These are phyloP conservation scores for Chaetomium olivaceum DNA, from an alignment of 2,329 filamentous ascomycete genomes.

Conservation along the genomic window DNA sequence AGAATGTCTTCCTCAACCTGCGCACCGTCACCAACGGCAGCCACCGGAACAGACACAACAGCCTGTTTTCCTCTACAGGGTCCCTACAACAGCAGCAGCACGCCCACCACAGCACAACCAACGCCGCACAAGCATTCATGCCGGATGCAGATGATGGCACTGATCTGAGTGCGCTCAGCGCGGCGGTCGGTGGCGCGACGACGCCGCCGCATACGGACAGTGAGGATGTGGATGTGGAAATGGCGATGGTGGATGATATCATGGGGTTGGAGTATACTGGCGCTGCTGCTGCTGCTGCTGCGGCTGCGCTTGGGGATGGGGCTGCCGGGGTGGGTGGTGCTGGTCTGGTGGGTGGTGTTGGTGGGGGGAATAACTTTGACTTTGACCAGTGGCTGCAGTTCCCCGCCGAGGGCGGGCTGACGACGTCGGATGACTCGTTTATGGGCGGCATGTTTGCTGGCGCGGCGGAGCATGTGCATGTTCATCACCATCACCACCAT, in stretches of 20 bases:
- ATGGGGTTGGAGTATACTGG: slow-evolving; percentile 1
- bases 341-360: slow-evolving; percentile 30
- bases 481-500: neutral
- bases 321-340: neutral
- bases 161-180: slow-evolving; percentile 37
- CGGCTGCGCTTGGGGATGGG: neutral
- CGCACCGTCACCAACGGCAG: slow-evolving; percentile 14
- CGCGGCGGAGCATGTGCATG: neutral
- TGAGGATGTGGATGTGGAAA: slow-evolving; percentile 34
- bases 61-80: slow-evolving; percentile 19
- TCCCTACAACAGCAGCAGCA: neutral
- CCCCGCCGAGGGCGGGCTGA: slow-evolving; percentile 49
- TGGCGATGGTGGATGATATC: slow-evolving; percentile 40
- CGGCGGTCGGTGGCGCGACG: slow-evolving; percentile 26
- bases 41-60: neutral
- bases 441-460: slow-evolving; percentile 33
- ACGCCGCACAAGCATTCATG: neutral
- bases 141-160: neutral
- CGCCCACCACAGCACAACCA: slow-evolving; percentile 30
- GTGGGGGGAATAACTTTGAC: slow-evolving; percentile 49
- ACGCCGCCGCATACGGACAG: slow-evolving; percentile 49
- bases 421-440: slow-evolving; percentile 41
- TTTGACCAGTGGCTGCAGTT: slow-evolving; percentile 62
- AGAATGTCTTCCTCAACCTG: slow-evolving; percentile 41
- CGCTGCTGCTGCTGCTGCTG: neutral